Evolutionary conservation across 331 rosid species (phyloP), one percentile per base, ranked within the genome.

Genomic region (Quercus phellos): DNA sequence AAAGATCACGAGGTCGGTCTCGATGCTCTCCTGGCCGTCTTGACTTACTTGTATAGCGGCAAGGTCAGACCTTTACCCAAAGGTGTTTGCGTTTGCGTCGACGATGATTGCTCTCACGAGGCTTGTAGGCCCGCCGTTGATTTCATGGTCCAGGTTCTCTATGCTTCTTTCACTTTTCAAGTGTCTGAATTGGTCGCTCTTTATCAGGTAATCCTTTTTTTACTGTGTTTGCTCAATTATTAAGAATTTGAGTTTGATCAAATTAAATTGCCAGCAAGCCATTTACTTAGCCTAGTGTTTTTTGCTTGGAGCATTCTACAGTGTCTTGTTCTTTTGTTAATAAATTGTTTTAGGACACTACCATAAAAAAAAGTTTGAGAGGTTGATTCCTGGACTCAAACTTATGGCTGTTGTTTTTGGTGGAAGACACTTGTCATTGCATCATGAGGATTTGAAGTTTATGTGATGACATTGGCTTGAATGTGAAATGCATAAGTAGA

Each of bases 31-130:
- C 43, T 26, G 10, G 74, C 72, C 0, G 91, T 90, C 75, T 5
- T 90, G 73, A 73, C 77, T 22, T 89, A 87, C 77, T 80, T 90
- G 83, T 85, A 89, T 13, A 78, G 93, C 58, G 91, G 91, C 7
- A 86, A 72, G 51, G 83, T 84, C 7, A 72, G 59, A 63, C 29
- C 84, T 13, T 34, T 63, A 77, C 77, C 80, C 0, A 50, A 70
- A 51, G 88, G 79, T 64, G 71, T 71, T 42, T 82, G 84, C 68
- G 85, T 32, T 17, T 90, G 93, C 43, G 88, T 82, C 16, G 91
- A 90, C 72, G 87, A 88, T 19, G 83, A 80, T 70, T 90, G 96
- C 46, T 55, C 72, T 1, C 96, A 89, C 80, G 59, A 79, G 8
- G 85, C 88, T 30, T 87, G 96, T 67, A 55, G 89, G 42, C 85